Conservation (phyloP, 228 moss, liverwort and hornwort species). For the Sphagnum fallax region DNA sequence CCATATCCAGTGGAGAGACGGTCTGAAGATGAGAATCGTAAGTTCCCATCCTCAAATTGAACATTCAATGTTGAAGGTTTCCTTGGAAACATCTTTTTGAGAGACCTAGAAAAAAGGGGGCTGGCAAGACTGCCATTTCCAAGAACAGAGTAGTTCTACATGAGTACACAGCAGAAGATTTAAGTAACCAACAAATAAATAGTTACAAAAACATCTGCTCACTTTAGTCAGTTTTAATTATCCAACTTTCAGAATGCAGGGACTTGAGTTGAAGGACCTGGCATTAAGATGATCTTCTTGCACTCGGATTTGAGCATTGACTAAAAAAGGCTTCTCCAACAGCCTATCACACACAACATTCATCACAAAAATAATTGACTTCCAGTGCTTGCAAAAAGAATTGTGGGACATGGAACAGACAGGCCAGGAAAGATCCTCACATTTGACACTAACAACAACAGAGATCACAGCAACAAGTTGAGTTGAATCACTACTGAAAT, state of each 20-base stretch:
- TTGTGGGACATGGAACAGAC: not conserved
- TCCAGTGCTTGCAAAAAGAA: not conserved
- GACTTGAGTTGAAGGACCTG: not conserved
- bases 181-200: not conserved
- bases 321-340: not conserved
- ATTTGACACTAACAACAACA: too few species aligned
- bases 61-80: not conserved
- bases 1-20: not conserved
- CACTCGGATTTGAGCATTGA: not conserved
- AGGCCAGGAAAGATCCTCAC: not conserved
- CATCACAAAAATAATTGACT: not conserved
- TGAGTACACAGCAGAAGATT: not conserved
- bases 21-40: not conserved
- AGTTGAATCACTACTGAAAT: not conserved
- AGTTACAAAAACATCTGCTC: not conserved
- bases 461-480: not conserved
- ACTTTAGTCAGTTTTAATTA: not conserved
- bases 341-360: not conserved
- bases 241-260: not conserved
- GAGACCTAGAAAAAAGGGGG: not conserved
- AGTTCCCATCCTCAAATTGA: not conserved
- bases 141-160: not conserved
- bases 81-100: not conserved
- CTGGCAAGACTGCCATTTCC: not conserved
- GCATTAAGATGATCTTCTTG: not conserved